These are phyloP conservation scores for Apiospora pterosperma DNA, from an alignment of 2,329 filamentous ascomycete species.

Conservation along the genomic window DNA sequence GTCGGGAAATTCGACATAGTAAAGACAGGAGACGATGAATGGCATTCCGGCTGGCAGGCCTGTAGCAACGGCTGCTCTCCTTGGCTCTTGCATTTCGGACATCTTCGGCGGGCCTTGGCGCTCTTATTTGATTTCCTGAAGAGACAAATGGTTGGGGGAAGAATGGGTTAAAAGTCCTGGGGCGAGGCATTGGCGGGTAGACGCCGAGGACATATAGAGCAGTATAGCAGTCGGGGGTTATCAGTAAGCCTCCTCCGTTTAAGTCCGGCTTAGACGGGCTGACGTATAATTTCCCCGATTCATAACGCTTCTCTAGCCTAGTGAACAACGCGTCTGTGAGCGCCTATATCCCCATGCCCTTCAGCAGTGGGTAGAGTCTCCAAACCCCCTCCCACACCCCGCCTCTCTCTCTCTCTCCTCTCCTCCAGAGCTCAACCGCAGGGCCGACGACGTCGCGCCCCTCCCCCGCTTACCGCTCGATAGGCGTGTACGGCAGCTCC, in stretches of 20 bases:
- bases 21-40: constrained; percentile 29
- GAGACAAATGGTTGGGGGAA: not conserved
- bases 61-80: not conserved
- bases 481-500: constrained; percentile 21
- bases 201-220: not conserved
- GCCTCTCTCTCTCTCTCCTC: no score
- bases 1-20: constrained; percentile 22
- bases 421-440: no score
- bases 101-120: not conserved
- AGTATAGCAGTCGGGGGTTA: not conserved
- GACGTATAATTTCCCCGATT: not conserved
- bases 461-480: not conserved
- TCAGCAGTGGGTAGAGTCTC: not conserved
- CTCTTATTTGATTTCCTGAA: not conserved
- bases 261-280: not conserved
- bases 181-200: not conserved
- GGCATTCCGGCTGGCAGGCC: constrained; percentile 14
- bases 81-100: not conserved
- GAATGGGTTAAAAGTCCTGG: not conserved
- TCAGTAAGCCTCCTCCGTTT: not conserved
- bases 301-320: not conserved
- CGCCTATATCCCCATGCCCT: not conserved
- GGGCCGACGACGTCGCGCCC: no score
- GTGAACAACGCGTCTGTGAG: constrained; percentile 2
- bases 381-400: not conserved